Evolutionary conservation across 1,139 yeast species (phyloP), one percentile per base, ranked within the genome.

Genomic region (Lodderomyces margitis): DNA sequence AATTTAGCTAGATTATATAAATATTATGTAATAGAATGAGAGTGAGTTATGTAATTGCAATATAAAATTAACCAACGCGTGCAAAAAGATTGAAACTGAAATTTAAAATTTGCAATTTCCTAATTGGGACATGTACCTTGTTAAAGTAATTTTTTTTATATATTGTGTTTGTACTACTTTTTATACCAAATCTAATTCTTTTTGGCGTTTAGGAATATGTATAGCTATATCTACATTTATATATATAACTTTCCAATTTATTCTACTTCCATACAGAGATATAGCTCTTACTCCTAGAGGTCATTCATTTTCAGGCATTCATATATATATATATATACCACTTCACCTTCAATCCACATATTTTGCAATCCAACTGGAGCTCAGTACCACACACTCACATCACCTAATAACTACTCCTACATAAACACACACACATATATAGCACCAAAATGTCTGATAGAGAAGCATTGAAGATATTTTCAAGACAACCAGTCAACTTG

Each of bases 401-500:
- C n/a, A n/a, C n/a, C n/a, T n/a, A n/a, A n/a, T n/a, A n/a, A n/a
- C n/a, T n/a, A n/a, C n/a, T n/a, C n/a, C n/a, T n/a, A n/a, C n/a
- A n/a, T n/a, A n/a, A n/a, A n/a, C n/a, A n/a, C n/a, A 8, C 16
- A 27, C 16, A 27, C 30, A 27, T 16, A 5, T 5, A 5, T 27
- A 5, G 14, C 32, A 23, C 11, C 10, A n/a, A 48, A 19, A 71
- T 71, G 76, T 70, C 74, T 32, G 76, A 73, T 54, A 60, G 59
- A 54, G 76, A 71, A 57, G 96, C 96, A 2, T 76, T 91, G 44
- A 78, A 80, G 52, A 66, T 78, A 44, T 89, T 91, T 58, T 71
- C 89, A 45, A 78, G 84, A 62, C 85, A 79, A 59, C 87, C 94
- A 20, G 95, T 91, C 42, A 69, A 78, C 43, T 67, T 76, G 36